A percentile compares a stretch with the other conserved stretches of the same genome.
Evolutionary conservation across 2,329 filamentous ascomycete species (phyloP).

Genomic region (Aspergillus sp.): DNA sequence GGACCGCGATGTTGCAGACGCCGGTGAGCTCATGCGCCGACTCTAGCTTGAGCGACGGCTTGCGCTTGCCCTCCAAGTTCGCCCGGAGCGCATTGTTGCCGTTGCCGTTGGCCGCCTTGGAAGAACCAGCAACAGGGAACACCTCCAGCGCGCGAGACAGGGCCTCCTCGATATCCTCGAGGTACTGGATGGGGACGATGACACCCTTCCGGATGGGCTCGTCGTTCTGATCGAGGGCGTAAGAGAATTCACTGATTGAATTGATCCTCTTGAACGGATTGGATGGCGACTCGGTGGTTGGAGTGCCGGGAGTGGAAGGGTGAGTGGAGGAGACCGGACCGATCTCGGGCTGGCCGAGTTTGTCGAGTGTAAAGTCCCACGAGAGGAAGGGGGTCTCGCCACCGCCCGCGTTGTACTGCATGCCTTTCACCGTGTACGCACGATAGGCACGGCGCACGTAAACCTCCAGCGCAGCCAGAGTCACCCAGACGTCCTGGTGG

Average conservation of each 20-base stretch:
- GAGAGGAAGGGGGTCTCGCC: conserved; percentile 65
- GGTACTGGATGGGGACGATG: conserved; percentile 83
- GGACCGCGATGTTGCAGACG: conserved; percentile 85
- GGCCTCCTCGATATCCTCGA: conserved; percentile 88
- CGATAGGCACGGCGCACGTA: conserved; percentile 95
- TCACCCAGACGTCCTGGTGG: conserved; percentile 89
- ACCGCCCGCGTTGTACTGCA: conserved; percentile 72
- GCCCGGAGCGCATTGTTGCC: conserved; percentile 55
- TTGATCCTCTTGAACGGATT: conserved; percentile 71
- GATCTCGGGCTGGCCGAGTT: conserved; percentile 85
- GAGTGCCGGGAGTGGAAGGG: conserved; percentile 76
- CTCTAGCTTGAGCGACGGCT: conserved; percentile 47
- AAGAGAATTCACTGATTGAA: conserved; percentile 96
- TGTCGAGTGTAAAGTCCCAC: conserved; percentile 93
- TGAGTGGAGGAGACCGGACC: conserved; percentile 67
- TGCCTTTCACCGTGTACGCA: conserved; percentile 82
- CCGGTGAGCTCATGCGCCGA: conserved; percentile 72
- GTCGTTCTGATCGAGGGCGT: conserved; percentile 62
- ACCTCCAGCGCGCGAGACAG: conserved; percentile 75
- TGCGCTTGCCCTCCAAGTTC: conserved; percentile 66
- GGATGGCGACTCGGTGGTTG: conserved; percentile 44
- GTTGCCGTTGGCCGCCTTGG: conserved; percentile 48
- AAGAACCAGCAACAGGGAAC: conserved; percentile 52
- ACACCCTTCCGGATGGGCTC: conserved; percentile 87
- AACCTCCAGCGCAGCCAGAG: conserved; percentile 85